Conservation (phyloP, 306 rosid species). For the Medicago arabica region DNA sequence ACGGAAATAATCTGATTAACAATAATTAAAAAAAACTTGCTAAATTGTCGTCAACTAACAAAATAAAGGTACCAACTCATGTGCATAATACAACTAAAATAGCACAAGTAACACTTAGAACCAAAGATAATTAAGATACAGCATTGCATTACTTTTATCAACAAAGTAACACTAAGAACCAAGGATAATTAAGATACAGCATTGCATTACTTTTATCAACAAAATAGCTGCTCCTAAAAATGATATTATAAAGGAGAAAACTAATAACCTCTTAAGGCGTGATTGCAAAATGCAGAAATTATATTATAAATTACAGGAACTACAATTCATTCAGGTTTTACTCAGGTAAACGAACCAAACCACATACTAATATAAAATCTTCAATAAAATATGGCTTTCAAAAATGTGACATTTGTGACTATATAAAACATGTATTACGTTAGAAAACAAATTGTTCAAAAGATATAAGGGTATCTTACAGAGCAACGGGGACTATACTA, state of each 20-base stretch:
- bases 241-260: neutral
- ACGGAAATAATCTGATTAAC: conserved; percentile 51
- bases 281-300: conserved; percentile 21
- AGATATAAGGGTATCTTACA: conserved; percentile 9
- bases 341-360: neutral
- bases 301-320: neutral
- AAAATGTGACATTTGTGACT: neutral
- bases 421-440: neutral
- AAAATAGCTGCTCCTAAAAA: neutral
- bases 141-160: conserved; percentile 21
- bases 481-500: neutral
- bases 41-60: conserved; percentile 26
- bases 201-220: conserved; percentile 15
- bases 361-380: conserved; percentile 1
- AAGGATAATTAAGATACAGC: conserved; percentile 4
- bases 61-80: neutral
- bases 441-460: neutral
- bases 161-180: conserved; percentile 6
- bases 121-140: conserved; percentile 4
- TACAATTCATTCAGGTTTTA: conserved; percentile 16
- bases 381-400: neutral
- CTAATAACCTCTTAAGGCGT: neutral
- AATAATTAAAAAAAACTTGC: conserved; percentile 1
- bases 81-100: conserved; percentile 8
- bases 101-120: conserved; percentile 4